Conservation (phyloP, 2,329 filamentous ascomycete species). For the Juglanconis oblonga region DNA sequence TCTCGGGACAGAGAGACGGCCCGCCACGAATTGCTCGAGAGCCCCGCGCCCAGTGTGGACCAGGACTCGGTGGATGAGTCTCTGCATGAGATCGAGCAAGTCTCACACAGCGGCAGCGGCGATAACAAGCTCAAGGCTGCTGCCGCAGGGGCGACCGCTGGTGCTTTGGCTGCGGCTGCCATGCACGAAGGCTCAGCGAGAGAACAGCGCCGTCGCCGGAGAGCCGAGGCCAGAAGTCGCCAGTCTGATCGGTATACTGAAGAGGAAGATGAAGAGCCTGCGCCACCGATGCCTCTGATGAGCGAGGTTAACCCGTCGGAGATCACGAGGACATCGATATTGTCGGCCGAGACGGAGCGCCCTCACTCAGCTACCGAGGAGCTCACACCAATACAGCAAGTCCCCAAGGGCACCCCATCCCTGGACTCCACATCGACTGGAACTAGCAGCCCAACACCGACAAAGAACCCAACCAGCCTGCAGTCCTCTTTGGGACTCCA, state of each 20-base stretch:
- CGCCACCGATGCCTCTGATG: constrained; percentile 80
- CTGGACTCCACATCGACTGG: constrained; percentile 42
- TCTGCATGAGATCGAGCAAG: constrained; percentile 38
- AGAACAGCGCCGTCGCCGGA: constrained; percentile 49
- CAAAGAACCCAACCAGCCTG: constrained; percentile 49
- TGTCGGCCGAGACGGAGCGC: constrained; percentile 75
- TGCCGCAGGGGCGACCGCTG: constrained; percentile 42
- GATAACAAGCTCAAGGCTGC: constrained; percentile 43
- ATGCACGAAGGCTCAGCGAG: constrained; percentile 44
- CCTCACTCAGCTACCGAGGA: constrained; percentile 67
- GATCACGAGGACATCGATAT: constrained; percentile 80
- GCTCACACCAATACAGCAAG: constrained; percentile 59
- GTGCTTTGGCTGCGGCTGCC: constrained; percentile 34
- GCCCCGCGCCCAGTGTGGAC: constrained; percentile 45
- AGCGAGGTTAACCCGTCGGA: constrained; percentile 86
- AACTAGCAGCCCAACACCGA: constrained; percentile 57
- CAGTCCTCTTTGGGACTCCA: constrained; percentile 61
- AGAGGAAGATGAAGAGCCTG: constrained; percentile 54
- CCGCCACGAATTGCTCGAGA: constrained; percentile 51
- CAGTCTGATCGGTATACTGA: constrained; percentile 45
- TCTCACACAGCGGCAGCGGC: constrained; percentile 37
- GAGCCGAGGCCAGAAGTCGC: constrained; percentile 49
- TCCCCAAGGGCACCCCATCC: constrained; percentile 60
- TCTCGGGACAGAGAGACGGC: constrained; percentile 49
- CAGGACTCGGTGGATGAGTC: constrained; percentile 44